Evolutionary conservation across 2,329 filamentous ascomycete genomes (phyloP).

Genomic region (Fusarium protoensiforme): DNA sequence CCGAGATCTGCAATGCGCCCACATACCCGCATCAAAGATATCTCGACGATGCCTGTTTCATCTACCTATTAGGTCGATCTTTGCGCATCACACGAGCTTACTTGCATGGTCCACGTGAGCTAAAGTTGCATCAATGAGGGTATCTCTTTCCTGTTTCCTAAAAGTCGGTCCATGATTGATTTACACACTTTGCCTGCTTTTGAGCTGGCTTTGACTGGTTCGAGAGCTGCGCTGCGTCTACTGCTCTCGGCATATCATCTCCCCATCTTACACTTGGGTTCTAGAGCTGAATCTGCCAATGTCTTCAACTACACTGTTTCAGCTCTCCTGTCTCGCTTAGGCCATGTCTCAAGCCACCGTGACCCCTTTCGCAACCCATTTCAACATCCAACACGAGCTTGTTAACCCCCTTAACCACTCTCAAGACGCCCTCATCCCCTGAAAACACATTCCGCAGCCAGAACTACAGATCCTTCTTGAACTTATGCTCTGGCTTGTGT

Average conservation of each 20-base stretch:
- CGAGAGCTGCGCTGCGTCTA: background rate
- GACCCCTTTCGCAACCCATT: background rate
- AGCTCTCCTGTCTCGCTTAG: conserved; percentile 11
- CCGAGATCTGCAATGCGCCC: conserved; percentile 25
- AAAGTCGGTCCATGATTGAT: conserved; percentile 5
- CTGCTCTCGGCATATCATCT: background rate
- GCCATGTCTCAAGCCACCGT: background rate
- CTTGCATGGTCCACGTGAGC: conserved; percentile 26
- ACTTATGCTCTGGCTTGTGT: conserved; percentile 86
- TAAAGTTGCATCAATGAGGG: conserved; percentile 18
- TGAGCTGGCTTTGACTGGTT: background rate
- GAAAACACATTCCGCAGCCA: conserved; percentile 12
- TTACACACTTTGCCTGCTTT: background rate
- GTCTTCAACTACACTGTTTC: conserved; percentile 16
- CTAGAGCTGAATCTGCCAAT: conserved; percentile 1
- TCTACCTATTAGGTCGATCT: conserved; percentile 16
- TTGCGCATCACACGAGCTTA: conserved; percentile 20
- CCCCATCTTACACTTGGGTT: conserved; percentile 1
- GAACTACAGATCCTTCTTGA: conserved; percentile 68
- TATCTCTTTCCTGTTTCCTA: background rate
- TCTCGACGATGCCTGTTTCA: conserved; percentile 15
- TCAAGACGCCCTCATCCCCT: conserved; percentile 13
- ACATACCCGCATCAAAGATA: conserved; percentile 12
- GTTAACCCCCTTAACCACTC: conserved; percentile 3
- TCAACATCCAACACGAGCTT: background rate